Conservation (phyloP, 768 basidiomycete genomes). For the Phylloporus rhodoxanthus region DNA sequence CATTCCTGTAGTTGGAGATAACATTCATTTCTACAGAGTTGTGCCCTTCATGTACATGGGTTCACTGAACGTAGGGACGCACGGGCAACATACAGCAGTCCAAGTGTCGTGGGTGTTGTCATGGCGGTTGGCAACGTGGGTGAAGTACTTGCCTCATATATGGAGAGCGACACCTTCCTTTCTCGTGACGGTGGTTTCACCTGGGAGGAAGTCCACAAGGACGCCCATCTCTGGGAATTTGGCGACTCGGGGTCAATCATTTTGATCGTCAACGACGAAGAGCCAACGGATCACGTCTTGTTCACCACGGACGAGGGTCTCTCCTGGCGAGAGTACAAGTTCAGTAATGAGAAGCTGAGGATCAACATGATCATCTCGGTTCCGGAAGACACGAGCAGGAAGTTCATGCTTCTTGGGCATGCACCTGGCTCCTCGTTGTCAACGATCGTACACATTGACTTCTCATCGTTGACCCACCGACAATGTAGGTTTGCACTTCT, state of each 20-base stretch:
- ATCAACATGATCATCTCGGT: constrained; percentile 80
- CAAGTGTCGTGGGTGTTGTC: constrained; percentile 85
- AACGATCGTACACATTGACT: constrained; percentile 81
- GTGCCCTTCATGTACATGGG: constrained; percentile 87
- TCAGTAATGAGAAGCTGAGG: constrained; percentile 63
- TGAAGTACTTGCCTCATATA: constrained; percentile 70
- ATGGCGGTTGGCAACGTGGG: constrained; percentile 98
- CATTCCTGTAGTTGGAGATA: neutral
- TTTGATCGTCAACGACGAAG: constrained; percentile 93
- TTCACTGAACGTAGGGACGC: constrained; percentile 91
- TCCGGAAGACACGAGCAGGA: constrained; percentile 82
- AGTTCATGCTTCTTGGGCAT: constrained; percentile 80
- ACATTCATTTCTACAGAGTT: constrained; percentile 46
- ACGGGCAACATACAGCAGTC: constrained; percentile 88
- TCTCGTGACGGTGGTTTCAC: constrained; percentile 95
- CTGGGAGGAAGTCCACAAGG: constrained; percentile 98
- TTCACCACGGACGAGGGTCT: constrained; percentile 89
- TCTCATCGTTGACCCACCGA: constrained; percentile 64
- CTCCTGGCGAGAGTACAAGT: constrained; percentile 84
- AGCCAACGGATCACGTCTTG: constrained; percentile 80
- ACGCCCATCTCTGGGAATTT: constrained; percentile 96
- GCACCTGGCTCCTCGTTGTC: constrained; percentile 39
- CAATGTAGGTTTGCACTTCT: constrained; percentile 55
- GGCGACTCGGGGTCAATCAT: constrained; percentile 95
- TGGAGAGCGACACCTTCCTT: constrained; percentile 90